phyloP scores from a whole-genome alignment of 2,329 filamentous ascomycete species.

The Phyllosticta paracitricarpa region DNA sequence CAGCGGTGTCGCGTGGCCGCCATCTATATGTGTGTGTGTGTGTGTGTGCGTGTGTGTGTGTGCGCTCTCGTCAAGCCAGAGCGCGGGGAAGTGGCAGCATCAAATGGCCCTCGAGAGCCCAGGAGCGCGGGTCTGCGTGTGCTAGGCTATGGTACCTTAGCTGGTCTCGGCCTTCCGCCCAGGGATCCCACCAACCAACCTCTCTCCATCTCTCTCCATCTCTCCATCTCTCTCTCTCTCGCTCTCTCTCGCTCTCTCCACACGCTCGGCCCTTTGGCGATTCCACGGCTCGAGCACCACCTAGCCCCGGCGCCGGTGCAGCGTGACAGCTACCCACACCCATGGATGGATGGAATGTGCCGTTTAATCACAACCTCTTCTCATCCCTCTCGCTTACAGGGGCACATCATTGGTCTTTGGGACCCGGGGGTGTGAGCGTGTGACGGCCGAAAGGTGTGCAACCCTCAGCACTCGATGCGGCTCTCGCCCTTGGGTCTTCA shows the following conservation, averaged over 20 bases:
- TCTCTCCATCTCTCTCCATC: no score
- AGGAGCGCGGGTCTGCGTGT: constrained; percentile 1
- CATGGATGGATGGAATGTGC: not conserved
- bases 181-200: not conserved
- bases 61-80: not conserved
- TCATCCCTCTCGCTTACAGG: not conserved
- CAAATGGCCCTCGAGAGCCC: not conserved
- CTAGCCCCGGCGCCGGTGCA: not conserved
- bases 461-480: not conserved
- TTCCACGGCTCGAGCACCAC: not conserved
- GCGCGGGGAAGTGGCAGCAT: constrained; percentile 7
- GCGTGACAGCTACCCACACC: not conserved
- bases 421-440: not conserved
- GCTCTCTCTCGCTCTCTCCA: no score
- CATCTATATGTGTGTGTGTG: not conserved
- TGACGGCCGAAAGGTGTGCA: not conserved
- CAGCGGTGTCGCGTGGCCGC: constrained; percentile 8
- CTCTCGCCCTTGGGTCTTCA: not conserved
- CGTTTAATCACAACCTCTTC: not conserved
- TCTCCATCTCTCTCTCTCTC: no score
- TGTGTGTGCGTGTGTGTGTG: not conserved
- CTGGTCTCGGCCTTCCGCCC: not conserved
- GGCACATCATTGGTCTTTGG: not conserved
- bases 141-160: not conserved
- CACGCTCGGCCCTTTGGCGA: no score